phyloP scores from a whole-genome alignment of 2,329 filamentous ascomycete species.

The Penicillium sp. region DNA sequence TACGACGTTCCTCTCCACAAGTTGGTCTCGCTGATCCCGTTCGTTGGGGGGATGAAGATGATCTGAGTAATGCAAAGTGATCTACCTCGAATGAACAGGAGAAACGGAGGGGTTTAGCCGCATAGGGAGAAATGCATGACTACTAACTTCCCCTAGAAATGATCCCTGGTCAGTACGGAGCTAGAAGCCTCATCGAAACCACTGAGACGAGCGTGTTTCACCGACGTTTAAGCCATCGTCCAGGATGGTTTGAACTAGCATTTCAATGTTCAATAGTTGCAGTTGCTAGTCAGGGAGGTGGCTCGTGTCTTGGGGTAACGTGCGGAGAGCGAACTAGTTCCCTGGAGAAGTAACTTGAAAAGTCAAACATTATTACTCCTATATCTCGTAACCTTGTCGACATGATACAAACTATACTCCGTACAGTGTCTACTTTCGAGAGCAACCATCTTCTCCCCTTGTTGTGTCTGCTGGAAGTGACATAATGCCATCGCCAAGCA shows the following conservation, averaged over 20 bases:
- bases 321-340: neutral
- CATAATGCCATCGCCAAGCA: neutral
- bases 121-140: neutral
- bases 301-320: neutral
- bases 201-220: neutral
- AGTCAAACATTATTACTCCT: neutral
- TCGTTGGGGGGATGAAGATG: neutral
- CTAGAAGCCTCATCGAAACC: neutral
- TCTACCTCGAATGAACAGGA: neutral
- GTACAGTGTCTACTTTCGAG: neutral
- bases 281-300: neutral
- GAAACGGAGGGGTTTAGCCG: neutral
- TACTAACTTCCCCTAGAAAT: too few species aligned
- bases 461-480: neutral
- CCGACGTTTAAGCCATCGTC: neutral
- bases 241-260: neutral
- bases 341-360: neutral
- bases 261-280: neutral
- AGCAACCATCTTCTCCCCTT: neutral
- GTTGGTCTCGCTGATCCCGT: neutral
- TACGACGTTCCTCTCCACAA: neutral
- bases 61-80: neutral
- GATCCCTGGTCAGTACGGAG: neutral
- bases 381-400: neutral
- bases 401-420: neutral